Percentiles rank a stretch among this genome's conserved stretches.
Evolutionary conservation across 495 filamentous ascomycete species (phyloP).

Genomic region (Penicillium pulvis): DNA sequence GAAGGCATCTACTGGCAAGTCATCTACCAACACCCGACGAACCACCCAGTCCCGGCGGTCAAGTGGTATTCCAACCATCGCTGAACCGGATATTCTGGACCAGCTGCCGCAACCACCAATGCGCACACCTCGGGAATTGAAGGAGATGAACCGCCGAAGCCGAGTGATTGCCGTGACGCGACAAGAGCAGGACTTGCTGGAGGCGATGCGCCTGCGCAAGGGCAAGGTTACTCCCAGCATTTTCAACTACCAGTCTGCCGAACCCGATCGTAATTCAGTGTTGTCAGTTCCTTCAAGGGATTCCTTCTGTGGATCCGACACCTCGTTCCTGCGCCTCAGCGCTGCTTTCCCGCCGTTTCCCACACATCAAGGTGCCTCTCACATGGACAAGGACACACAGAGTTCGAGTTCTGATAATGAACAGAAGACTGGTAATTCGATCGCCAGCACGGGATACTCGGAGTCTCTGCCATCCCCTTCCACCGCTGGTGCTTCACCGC

Average conservation of each 20-base stretch:
- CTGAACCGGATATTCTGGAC: slow-evolving; percentile 35
- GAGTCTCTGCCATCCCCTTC: slow-evolving; percentile 44
- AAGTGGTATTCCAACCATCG: slow-evolving; percentile 37
- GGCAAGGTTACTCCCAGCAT: slow-evolving; percentile 75
- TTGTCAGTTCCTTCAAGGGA: slow-evolving; percentile 39
- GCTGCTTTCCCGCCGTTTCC: slow-evolving; percentile 32
- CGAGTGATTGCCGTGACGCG: slow-evolving; percentile 83
- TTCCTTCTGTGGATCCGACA: slow-evolving; percentile 43
- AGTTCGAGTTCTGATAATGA: slow-evolving; percentile 40
- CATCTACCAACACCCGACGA: slow-evolving; percentile 24
- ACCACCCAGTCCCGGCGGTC: slow-evolving; percentile 36
- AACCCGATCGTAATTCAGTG: slow-evolving; percentile 33
- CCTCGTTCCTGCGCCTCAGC: slow-evolving; percentile 49
- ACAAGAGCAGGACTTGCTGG: slow-evolving; percentile 81
- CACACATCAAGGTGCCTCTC: slow-evolving; percentile 32
- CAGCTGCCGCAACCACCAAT: slow-evolving; percentile 25
- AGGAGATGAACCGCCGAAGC: slow-evolving; percentile 49
- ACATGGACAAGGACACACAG: slow-evolving; percentile 33
- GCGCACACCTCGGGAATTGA: slow-evolving; percentile 25
- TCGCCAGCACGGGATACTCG: slow-evolving; percentile 38
- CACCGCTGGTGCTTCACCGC: slow-evolving; percentile 43
- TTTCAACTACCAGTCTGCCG: slow-evolving; percentile 44
- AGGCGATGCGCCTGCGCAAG: slow-evolving; percentile 76
- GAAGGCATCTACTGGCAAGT: slow-evolving; percentile 29
- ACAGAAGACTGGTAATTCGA: slow-evolving; percentile 38